Evolutionary conservation across 768 basidiomycete genomes (phyloP), one percentile per base, ranked within the genome.

Genomic region (Chiua virens): DNA sequence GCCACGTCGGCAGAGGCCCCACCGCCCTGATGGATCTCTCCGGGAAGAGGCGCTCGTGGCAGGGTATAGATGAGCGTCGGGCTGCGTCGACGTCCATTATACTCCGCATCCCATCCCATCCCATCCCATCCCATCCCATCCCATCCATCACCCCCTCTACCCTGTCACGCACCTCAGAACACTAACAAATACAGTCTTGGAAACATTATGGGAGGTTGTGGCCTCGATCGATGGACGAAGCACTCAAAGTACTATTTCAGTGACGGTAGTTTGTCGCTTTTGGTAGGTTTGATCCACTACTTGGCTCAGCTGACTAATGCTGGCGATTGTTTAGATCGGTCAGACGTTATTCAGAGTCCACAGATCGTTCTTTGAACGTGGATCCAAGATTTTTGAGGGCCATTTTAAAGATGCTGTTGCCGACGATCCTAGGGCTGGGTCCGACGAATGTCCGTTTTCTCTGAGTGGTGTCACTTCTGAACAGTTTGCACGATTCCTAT

Each of bases 351-450:
- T 84, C 51, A 64, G 73, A 3, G 74, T 88, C 0, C 84, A 87
- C 50, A 71, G 73, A 0, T 78, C 77, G 4, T 85, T 85, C 35
- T 82, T 88, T 21, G 73, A 74, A 13, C 71, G 85, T 0, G 84
- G 87, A 41, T 86, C 84, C 0, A 30, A 56, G 0, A 64, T 67
- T 18, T 85, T 86, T 59, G 60, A 60, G 1, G 56, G 61, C 0
- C 58, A 71, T 25, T 65, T 81, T 3, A 59, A 59, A 2, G 44
- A 62, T 1, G 63, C 73, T 5, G 70, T 71, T 2, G 44, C 58
- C 1, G 62, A 59, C 0, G 59, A 57, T 0, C 62, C 61, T 0
- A 77, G 71, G 0, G 63, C 71, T 0, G 64, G 61, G 9, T 61
- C 60, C 0, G 79, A 79, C 17, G 64, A 57, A 0, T 68, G 62